Base-by-base conservation (phyloP, 2,329 filamentous ascomycete genomes). In the Epichloe amarillans region DNA sequence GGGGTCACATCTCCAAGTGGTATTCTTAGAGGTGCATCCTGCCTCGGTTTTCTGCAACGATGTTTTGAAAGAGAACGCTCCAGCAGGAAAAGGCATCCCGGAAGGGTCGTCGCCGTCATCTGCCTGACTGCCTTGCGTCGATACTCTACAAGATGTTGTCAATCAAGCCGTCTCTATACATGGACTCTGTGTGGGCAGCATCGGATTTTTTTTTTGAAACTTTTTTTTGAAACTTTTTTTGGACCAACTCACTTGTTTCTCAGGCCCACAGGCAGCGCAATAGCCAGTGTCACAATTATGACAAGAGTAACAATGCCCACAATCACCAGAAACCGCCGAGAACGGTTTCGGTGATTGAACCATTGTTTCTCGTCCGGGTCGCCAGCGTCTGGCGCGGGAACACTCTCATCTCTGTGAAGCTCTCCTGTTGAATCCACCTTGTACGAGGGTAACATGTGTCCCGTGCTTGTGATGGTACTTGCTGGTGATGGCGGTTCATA, bases 1-100 rank as follows among this genome's bases (percentile, higher is more conserved):
- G 1, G 82, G 80, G 53, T 74, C 77, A 68, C 83, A 86, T 50
- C 70, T 69, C 79, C 82, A 86, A 1, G 79, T 79, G 4, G 70
- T 65, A 0, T 75, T 56, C 56, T 78, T 74, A 14, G 75, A 72
- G 1, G 79, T 82, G 64, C 83, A 86, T 46, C 70, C 70, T 6
- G 77, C 74, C 15, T 67, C 65, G 2, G 74, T 65, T 5, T 69
- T 74, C 47, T 72, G 68, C 39, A 86, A 75, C 52, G 75, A 75
- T 21, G 80, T 79, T 6, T 74, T 69, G 56, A 86, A 70, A 38
- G 75, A 70, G 62, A 79, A 86, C n/a, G 76, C 72, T 5, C 83
- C 83, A 1, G 75, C 66, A 1, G 83, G 83, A 57, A 84, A 84
- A 19, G 60, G 51, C 11, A 56, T 26, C 4, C 49, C 42, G 17